phyloP scores from a whole-genome alignment of 2,329 filamentous ascomycete species.

The Botrytis aclada region DNA sequence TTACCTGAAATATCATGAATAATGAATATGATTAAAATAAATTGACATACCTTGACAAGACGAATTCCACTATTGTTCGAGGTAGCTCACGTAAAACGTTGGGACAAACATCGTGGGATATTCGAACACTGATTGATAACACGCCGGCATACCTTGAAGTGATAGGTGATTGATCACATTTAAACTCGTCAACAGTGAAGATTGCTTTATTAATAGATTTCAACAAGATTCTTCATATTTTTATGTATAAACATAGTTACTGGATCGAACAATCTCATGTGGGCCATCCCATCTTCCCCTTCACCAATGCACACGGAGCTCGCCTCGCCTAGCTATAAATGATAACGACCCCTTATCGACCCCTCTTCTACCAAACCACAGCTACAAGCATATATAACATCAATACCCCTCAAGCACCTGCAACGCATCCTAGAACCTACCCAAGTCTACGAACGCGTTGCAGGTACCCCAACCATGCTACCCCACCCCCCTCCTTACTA shows the following conservation, averaged over 20 bases:
- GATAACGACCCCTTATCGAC: neutral
- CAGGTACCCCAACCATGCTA: conserved; percentile 24
- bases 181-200: neutral
- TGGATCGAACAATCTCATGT: neutral
- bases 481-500: neutral
- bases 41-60: neutral
- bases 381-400: neutral
- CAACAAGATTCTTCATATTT: too few relatives aligned
- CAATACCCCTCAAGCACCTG: neutral
- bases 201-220: neutral
- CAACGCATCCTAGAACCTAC: neutral
- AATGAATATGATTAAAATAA: neutral
- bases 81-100: neutral
- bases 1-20: neutral
- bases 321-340: neutral
- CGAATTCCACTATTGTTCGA: neutral
- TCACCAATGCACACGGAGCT: conserved; percentile 6
- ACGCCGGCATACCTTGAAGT: neutral
- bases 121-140: neutral
- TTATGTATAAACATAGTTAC: too few relatives aligned
- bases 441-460: neutral
- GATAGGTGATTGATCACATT: neutral
- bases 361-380: neutral
- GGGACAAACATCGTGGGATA: neutral
- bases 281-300: neutral